phyloP scores from a whole-genome alignment of 2,329 filamentous ascomycete species.

The Aureobasidium musti region DNA sequence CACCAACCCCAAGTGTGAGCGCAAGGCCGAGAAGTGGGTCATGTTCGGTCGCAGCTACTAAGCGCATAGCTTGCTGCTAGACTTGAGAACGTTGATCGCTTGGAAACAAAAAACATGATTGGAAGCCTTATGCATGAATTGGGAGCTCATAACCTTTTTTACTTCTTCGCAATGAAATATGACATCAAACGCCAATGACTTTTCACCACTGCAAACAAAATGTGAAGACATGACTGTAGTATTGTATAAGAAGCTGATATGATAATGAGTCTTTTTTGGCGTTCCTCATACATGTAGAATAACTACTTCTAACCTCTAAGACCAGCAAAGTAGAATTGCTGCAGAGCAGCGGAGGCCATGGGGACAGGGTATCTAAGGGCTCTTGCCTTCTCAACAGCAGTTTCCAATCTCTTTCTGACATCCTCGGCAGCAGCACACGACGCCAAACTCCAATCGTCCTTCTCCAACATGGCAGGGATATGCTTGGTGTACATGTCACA shows the following conservation, averaged over 20 bases:
- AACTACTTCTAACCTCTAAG: constrained; percentile 30
- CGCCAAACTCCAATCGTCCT: constrained; percentile 40
- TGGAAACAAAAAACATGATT: constrained; percentile 9
- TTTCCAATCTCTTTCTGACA: constrained; percentile 43
- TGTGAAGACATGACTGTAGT: background rate
- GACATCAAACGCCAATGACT: constrained; percentile 16
- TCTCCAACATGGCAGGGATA: constrained; percentile 42
- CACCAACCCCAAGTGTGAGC: constrained; percentile 80
- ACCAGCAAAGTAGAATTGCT: constrained; percentile 41
- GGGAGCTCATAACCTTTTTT: background rate
- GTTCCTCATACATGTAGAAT: background rate
- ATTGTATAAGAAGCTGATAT: background rate
- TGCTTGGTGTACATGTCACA: constrained; percentile 49
- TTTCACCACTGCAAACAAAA: background rate
- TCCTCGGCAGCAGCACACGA: constrained; percentile 45
- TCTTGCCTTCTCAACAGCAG: constrained; percentile 47
- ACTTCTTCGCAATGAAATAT: constrained; percentile 17
- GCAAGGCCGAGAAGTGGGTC: constrained; percentile 79
- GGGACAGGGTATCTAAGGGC: constrained; percentile 40
- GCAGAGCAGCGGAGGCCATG: constrained; percentile 42
- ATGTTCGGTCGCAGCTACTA: constrained; percentile 72
- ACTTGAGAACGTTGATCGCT: background rate
- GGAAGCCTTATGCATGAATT: background rate
- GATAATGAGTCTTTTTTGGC: background rate
- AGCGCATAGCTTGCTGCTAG: constrained; percentile 1